A percentile compares a stretch with the other conserved stretches of the same genome.
Conservation (phyloP, 495 filamentous ascomycete genomes). For the Daldinia concentrica region DNA sequence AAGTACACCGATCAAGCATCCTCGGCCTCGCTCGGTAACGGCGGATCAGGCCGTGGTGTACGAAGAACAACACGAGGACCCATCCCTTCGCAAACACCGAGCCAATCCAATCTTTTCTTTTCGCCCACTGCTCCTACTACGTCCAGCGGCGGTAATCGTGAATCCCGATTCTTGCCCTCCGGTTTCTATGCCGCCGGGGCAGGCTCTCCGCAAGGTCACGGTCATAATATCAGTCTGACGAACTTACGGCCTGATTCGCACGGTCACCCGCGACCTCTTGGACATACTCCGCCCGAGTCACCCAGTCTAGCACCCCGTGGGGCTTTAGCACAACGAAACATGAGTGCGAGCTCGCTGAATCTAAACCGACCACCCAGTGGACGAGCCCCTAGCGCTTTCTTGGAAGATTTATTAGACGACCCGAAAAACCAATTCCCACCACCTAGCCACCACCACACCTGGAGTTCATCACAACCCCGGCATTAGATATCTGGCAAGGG, state of each 20-base stretch:
- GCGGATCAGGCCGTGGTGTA: slow-evolving; percentile 49
- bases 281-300: slow-evolving; percentile 65
- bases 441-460: slow-evolving; percentile 38
- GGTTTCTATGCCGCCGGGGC: slow-evolving; percentile 85
- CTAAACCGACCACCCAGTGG: slow-evolving; percentile 71
- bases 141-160: slow-evolving; percentile 62
- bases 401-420: slow-evolving; percentile 90
- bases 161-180: slow-evolving; percentile 81
- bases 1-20: slow-evolving; percentile 66
- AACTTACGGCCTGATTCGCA: slow-evolving; percentile 63
- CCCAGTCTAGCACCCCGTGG: slow-evolving; percentile 57
- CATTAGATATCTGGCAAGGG: slow-evolving; percentile 15
- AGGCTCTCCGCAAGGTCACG: slow-evolving; percentile 59
- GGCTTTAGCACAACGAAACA: slow-evolving; percentile 52
- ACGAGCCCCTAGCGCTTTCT: slow-evolving; percentile 87
- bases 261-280: slow-evolving; percentile 57
- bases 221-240: slow-evolving; percentile 62
- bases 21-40: slow-evolving; percentile 67
- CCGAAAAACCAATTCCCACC: slow-evolving; percentile 53
- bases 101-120: slow-evolving; percentile 81
- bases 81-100: slow-evolving; percentile 56
- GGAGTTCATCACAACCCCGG: slow-evolving; percentile 36
- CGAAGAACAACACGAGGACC: slow-evolving; percentile 54
- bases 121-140: slow-evolving; percentile 79
- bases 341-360: slow-evolving; percentile 76